These are phyloP conservation scores for Apophysomyces sp. DNA, from an alignment of 371 early-diverging fungal genomes.

Conservation along the genomic window DNA sequence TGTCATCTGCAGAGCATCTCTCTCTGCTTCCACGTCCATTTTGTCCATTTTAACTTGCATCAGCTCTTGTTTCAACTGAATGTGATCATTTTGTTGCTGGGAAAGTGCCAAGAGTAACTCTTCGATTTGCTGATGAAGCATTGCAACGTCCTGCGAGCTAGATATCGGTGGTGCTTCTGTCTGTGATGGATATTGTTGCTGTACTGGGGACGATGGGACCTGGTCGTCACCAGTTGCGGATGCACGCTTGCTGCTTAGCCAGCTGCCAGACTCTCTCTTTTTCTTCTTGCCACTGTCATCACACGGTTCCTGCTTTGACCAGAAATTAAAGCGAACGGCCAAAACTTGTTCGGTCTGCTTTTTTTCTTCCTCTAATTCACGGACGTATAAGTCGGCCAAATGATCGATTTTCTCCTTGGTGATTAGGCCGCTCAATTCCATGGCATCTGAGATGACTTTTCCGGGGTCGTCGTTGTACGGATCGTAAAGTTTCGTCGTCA, in stretches of 20 bases:
- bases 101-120: constrained; percentile 58
- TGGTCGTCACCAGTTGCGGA: constrained; percentile 10
- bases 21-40: constrained; percentile 54
- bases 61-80: constrained; percentile 57
- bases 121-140: constrained; percentile 61
- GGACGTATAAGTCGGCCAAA: constrained; percentile 67
- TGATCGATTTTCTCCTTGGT: constrained; percentile 69
- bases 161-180: neutral
- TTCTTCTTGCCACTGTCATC: constrained; percentile 36
- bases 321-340: constrained; percentile 51
- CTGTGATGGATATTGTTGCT: neutral
- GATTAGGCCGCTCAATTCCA: constrained; percentile 64
- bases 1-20: constrained; percentile 39
- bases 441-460: constrained; percentile 74
- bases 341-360: constrained; percentile 62
- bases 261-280: constrained; percentile 23
- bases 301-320: constrained; percentile 24
- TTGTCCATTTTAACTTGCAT: constrained; percentile 57
- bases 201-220: neutral
- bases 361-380: constrained; percentile 62
- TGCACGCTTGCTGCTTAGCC: constrained; percentile 24
- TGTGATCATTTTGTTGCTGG: constrained; percentile 55
- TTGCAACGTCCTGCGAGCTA: constrained; percentile 35
- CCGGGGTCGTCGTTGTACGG: constrained; percentile 62
- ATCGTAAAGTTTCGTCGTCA: constrained; percentile 78